phyloP scores from a whole-genome alignment of 768 basidiomycete species.

The Paxillus ammoniavirescens region DNA sequence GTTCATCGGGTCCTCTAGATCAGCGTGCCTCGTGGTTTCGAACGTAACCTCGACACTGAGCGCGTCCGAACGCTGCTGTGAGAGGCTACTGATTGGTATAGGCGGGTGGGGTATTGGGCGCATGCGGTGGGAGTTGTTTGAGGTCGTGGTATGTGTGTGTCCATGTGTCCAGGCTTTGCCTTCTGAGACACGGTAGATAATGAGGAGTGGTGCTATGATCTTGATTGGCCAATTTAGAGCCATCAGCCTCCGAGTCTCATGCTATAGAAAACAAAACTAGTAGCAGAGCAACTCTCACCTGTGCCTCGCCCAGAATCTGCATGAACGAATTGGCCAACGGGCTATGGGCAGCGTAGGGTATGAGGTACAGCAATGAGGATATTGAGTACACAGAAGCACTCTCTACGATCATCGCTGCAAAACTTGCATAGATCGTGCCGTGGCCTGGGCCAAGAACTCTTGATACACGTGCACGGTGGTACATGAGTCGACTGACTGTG shows the following conservation, averaged over 20 bases:
- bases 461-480: slow-evolving; percentile 25
- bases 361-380: slow-evolving; percentile 31
- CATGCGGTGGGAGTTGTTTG: slow-evolving; percentile 2
- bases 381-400: slow-evolving; percentile 34
- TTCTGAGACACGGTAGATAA: slow-evolving; percentile 46
- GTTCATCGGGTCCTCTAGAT: slow-evolving; percentile 3
- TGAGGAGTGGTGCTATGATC: slow-evolving; percentile 47
- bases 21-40: slow-evolving; percentile 1
- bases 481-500: slow-evolving; percentile 31
- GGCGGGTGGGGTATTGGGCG: slow-evolving; percentile 3
- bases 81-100: not conserved
- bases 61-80: slow-evolving; percentile 1
- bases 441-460: slow-evolving; percentile 27
- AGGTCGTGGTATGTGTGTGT: slow-evolving; percentile 3
- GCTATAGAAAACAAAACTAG: not conserved
- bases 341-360: slow-evolving; percentile 24
- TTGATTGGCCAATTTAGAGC: slow-evolving; percentile 11
- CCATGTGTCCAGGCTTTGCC: slow-evolving; percentile 42
- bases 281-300: slow-evolving; percentile 14
- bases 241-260: not conserved
- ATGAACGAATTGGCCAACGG: slow-evolving; percentile 28
- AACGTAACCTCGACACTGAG: slow-evolving; percentile 19
- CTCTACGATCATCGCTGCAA: slow-evolving; percentile 35
- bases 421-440: slow-evolving; percentile 27
- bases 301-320: slow-evolving; percentile 30